These are phyloP conservation scores for Pecoramyces ruminantium DNA, from an alignment of 192 early-diverging fungal genomes.

Conservation along the genomic window DNA sequence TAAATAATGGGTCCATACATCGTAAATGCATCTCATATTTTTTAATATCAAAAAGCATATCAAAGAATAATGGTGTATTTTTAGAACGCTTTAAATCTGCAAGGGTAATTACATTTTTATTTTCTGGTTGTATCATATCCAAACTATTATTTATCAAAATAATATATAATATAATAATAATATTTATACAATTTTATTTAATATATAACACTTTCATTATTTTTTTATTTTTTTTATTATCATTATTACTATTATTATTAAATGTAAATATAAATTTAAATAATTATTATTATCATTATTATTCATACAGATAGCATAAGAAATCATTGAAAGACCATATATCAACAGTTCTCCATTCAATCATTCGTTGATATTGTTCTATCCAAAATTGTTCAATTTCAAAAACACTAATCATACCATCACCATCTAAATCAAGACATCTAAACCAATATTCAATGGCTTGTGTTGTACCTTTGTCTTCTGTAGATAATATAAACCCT, in stretches of 20 bases:
- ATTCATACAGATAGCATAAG: slow-evolving; percentile 23
- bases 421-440: slow-evolving; percentile 78
- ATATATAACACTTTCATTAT: neutral
- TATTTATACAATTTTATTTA: no score
- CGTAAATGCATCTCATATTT: slow-evolving; percentile 32
- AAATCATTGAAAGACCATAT: slow-evolving; percentile 35
- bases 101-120: slow-evolving; percentile 13
- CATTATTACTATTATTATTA: no score
- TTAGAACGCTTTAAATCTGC: slow-evolving; percentile 20
- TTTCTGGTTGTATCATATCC: slow-evolving; percentile 27
- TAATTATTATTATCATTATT: no score
- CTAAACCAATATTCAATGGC: slow-evolving; percentile 78
- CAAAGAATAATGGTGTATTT: slow-evolving; percentile 26
- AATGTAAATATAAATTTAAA: no score
- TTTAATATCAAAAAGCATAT: slow-evolving; percentile 40
- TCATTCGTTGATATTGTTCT: slow-evolving; percentile 58
- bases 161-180: neutral
- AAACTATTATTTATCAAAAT: slow-evolving; percentile 6
- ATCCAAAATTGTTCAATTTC: slow-evolving; percentile 75
- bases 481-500: slow-evolving; percentile 64
- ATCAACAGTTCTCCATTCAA: slow-evolving; percentile 6
- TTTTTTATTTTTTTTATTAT: no score
- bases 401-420: slow-evolving; percentile 67
- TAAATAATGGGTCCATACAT: slow-evolving; percentile 30
- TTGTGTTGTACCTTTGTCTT: slow-evolving; percentile 51